phyloP scores from a whole-genome alignment of 2,329 filamentous ascomycete genomes.

The Scytalidium lignicola region DNA sequence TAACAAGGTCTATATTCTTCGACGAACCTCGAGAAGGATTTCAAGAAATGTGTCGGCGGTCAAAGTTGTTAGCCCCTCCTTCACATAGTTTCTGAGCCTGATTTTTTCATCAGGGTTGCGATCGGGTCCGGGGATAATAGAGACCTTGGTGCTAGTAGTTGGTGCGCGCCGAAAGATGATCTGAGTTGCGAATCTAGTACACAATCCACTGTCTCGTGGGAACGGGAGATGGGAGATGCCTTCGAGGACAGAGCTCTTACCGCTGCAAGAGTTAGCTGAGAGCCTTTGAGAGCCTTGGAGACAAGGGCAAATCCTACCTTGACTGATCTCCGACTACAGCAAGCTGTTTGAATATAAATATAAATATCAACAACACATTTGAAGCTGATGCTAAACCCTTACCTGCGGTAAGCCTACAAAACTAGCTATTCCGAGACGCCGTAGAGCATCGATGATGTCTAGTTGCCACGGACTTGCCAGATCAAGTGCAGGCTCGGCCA shows the following conservation, averaged over 20 bases:
- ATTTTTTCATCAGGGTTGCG: background rate
- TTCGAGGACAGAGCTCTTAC: constrained; percentile 30
- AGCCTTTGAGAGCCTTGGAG: too few species aligned
- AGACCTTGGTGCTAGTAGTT: constrained; percentile 23
- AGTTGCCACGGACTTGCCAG: constrained; percentile 4
- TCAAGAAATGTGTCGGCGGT: constrained; percentile 4
- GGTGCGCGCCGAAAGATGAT: constrained; percentile 26
- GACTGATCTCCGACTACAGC: too few species aligned
- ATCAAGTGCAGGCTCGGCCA: constrained; percentile 2
- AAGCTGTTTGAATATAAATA: too few species aligned
- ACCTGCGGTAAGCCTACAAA: constrained; percentile 5
- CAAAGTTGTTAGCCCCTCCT: constrained; percentile 5
- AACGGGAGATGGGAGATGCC: constrained; percentile 31
- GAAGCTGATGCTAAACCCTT: background rate
- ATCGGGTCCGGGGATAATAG: constrained; percentile 7
- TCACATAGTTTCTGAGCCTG: constrained; percentile 5
- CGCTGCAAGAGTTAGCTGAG: constrained; percentile 14
- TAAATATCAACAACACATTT: too few species aligned
- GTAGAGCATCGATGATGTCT: constrained; percentile 4
- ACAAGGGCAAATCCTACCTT: too few species aligned
- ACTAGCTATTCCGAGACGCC: constrained; percentile 4
- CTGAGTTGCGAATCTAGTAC: constrained; percentile 38
- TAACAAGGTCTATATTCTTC: background rate
- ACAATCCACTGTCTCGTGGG: constrained; percentile 32
- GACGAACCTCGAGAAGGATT: constrained; percentile 10